Evolutionary conservation across 345 rosid genomes (phyloP).

Genomic region (Kernera saxatilis): DNA sequence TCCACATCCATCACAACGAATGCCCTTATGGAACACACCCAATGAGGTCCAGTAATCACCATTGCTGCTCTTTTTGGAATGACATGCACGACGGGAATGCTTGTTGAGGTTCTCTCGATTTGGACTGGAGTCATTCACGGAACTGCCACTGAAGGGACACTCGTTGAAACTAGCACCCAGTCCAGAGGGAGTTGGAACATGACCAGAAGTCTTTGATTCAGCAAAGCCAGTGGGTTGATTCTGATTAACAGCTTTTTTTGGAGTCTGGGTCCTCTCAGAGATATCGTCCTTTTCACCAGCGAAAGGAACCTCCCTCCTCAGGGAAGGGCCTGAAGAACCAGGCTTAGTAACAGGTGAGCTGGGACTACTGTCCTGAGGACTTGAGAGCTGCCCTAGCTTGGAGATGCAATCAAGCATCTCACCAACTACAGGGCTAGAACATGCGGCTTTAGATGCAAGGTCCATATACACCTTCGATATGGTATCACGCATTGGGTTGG

Average conservation of each 20-base stretch:
- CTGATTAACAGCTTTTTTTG: conserved; percentile 10
- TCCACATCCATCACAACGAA: conserved; percentile 91
- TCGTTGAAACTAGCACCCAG: conserved; percentile 32
- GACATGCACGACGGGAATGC: conserved; percentile 8
- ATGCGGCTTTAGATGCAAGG: conserved; percentile 47
- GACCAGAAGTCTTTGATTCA: conserved; percentile 8
- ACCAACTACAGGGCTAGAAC: conserved; percentile 38
- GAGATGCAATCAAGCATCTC: conserved; percentile 30
- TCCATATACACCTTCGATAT: conserved; percentile 51
- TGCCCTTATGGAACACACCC: conserved; percentile 71
- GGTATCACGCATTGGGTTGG: conserved; percentile 49
- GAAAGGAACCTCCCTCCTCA: background rate
- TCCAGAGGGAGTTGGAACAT: background rate
- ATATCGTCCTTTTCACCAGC: conserved; percentile 25
- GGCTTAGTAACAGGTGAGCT: conserved; percentile 6
- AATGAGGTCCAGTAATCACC: conserved; percentile 26
- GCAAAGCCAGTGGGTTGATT: conserved; percentile 12
- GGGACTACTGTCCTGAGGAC: background rate
- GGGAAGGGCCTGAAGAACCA: conserved; percentile 17
- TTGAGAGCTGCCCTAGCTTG: conserved; percentile 27
- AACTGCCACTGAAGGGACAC: conserved; percentile 58
- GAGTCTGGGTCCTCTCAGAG: conserved; percentile 10
- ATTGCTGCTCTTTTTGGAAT: conserved; percentile 29
- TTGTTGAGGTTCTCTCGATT: background rate
- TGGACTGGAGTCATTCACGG: conserved; percentile 15